phyloP scores from a whole-genome alignment of 345 rosid species.

The Aegle marmelos region DNA sequence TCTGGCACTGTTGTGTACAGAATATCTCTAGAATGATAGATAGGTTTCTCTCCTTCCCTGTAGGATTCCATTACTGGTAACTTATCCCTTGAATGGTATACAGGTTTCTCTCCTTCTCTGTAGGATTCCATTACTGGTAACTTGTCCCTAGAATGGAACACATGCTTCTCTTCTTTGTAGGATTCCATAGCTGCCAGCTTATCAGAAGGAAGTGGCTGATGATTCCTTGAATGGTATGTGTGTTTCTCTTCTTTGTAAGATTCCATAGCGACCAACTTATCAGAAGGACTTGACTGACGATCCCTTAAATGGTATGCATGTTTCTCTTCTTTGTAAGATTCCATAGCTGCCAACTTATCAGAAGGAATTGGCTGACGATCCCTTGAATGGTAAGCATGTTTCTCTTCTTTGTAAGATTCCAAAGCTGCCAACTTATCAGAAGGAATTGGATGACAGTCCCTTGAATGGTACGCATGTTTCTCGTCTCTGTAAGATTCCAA shows the following conservation, averaged over 20 bases:
- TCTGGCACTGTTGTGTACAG: conserved; percentile 22
- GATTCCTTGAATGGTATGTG: not conserved
- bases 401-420: conserved; percentile 26
- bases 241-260: conserved; percentile 19
- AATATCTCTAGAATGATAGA: conserved; percentile 32
- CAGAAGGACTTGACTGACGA: not conserved
- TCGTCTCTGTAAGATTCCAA: not conserved
- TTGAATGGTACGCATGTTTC: not conserved
- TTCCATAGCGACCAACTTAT: conserved; percentile 21
- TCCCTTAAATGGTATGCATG: not conserved
- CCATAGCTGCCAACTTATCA: conserved; percentile 1
- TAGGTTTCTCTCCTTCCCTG: conserved; percentile 22
- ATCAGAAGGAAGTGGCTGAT: conserved; percentile 31
- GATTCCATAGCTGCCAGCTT: conserved; percentile 22
- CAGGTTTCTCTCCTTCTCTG: conserved; percentile 31
- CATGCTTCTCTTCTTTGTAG: conserved; percentile 13
- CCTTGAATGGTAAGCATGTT: not conserved
- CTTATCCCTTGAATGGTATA: conserved; percentile 30
- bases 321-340: not conserved
- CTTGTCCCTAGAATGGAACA: not conserved
- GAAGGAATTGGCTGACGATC: conserved; percentile 24
- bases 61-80: conserved; percentile 1
- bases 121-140: conserved; percentile 22
- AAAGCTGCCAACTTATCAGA: conserved; percentile 18
- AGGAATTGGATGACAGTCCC: not conserved